Base-by-base conservation (phyloP, 2,329 filamentous ascomycete species). In the Lizonia empirigonia region DNA sequence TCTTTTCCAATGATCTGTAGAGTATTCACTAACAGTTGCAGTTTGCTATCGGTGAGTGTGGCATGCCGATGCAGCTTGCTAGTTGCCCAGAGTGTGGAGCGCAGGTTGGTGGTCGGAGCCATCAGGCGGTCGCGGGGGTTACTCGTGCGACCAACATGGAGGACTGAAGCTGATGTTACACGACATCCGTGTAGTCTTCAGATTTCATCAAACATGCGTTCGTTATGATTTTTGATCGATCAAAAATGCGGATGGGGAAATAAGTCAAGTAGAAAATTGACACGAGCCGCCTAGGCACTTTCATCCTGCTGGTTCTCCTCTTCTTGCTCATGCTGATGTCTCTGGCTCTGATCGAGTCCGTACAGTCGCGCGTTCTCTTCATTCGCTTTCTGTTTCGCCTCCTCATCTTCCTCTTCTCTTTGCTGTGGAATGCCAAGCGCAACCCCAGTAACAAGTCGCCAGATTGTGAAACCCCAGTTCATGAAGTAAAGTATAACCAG, bases 1-100 rank as follows among this genome's bases (percentile, higher is more conserved):
- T 40, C 9, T 9, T 7, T 7, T 4, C 4, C 4, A 18, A 8
- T 1, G 4, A 13, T 24, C 1, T 13, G 8, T 9, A 3, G 2
- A 20, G 12, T 1, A 1, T 18, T 2, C 41, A 6, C 50, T 62
- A 38, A 62, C 34, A 9, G 4, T 29, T 2, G 23, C 19, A 67
- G 57, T 80, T 89, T 56, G 83, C 84, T 0, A 77, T 88, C 24
- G 85, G 85, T 1, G 83, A 88, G 53, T 88, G 85, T 60, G 85
- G 85, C 1, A 82, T 84, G 78, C 82, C 86, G 0, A 86, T 87
- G 83, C 54, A 89, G 65, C 46, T 62, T 15, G 79, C 85, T 1
- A 68, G 68, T 2, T 90, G 87, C 58, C 85, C 86, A 0, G 80
- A 89, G 55, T 90, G 87, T 56, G 79, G 77, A 2, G 76, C 77